Evolutionary conservation across 148 eudicot genomes (phyloP).

Genomic region (Oxyria digyna): DNA sequence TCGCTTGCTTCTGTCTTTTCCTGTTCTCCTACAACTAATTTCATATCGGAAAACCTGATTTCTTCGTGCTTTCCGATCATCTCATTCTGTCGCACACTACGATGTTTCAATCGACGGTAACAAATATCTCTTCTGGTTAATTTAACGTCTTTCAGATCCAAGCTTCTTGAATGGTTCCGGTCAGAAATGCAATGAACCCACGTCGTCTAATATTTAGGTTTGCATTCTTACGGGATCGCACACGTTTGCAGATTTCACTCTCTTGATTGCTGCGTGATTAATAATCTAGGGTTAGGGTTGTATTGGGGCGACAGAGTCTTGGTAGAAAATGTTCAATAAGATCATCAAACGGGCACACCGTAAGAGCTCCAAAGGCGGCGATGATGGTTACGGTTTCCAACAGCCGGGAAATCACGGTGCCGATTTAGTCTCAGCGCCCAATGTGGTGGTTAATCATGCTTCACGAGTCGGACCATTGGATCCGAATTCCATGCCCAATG

Average conservation of each 20-base stretch:
- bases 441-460: conserved; percentile 55
- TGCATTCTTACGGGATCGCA: neutral
- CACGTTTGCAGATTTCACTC: neutral
- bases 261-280: neutral
- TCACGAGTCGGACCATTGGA: conserved; percentile 35
- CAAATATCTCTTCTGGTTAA: neutral
- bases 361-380: conserved; percentile 38
- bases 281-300: conserved; percentile 29
- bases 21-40: conserved; percentile 1
- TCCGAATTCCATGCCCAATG: conserved; percentile 17
- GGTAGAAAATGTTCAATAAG: conserved; percentile 45
- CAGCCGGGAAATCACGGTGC: conserved; percentile 25
- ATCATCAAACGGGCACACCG: conserved; percentile 54
- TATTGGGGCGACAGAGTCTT: conserved; percentile 2
- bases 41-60: conserved; percentile 5
- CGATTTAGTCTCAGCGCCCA: conserved; percentile 29
- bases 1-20: neutral
- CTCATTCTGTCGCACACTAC: neutral
- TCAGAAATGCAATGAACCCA: neutral
- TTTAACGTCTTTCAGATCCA: neutral
- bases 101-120: neutral
- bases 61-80: neutral
- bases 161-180: neutral
- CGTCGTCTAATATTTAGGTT: neutral
- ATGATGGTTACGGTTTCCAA: conserved; percentile 16